These are phyloP conservation scores for Podila minutissima DNA, from an alignment of 192 early-diverging fungal species.

Conservation along the genomic window DNA sequence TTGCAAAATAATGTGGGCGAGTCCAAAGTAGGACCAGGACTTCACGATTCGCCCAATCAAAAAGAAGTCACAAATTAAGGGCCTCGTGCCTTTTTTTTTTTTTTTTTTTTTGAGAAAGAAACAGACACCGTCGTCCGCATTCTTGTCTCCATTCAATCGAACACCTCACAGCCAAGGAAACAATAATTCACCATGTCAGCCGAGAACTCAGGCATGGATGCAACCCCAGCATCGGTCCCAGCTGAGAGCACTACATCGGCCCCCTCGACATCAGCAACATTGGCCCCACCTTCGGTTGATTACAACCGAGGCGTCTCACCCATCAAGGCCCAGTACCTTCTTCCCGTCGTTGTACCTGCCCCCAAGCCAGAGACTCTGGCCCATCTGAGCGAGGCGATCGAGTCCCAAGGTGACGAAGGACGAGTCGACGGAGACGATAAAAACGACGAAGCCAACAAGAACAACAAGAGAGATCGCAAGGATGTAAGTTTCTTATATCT, in stretches of 20 bases:
- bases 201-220: too few species aligned
- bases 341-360: not conserved
- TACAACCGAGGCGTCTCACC: constrained; percentile 23
- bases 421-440: constrained; percentile 10
- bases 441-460: constrained; percentile 9
- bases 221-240: not conserved
- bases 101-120: too few species aligned
- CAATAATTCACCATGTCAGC: too few species aligned
- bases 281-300: not conserved
- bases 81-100: too few species aligned
- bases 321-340: constrained; percentile 35
- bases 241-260: not conserved
- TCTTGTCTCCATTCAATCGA: too few species aligned
- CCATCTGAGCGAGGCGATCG: constrained; percentile 27
- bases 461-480: constrained; percentile 40
- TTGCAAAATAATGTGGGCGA: too few species aligned
- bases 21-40: too few species aligned
- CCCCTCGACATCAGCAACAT: not conserved
- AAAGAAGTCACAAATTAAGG: too few species aligned
- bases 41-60: too few species aligned
- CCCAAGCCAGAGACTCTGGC: constrained; percentile 31
- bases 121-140: too few species aligned
- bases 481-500: constrained; percentile 14
- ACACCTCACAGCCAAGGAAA: too few species aligned
- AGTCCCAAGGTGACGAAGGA: constrained; percentile 33